Conservation (phyloP, 176 grass and related monocot species). For the Puya raimondii region DNA sequence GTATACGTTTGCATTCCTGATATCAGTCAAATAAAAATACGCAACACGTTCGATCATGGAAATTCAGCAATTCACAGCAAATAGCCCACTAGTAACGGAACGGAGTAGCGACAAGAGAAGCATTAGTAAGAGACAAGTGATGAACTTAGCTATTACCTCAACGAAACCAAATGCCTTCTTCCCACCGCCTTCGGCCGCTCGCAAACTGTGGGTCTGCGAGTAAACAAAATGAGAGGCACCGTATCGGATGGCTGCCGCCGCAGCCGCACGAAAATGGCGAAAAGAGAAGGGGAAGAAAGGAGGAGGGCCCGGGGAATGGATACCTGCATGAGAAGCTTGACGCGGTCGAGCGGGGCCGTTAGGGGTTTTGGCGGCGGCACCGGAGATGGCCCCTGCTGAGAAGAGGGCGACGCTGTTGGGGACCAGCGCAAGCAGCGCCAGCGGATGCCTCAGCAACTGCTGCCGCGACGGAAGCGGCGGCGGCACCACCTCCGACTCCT, state of each 20-base stretch:
- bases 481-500: not conserved
- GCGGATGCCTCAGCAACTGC: slow-evolving; percentile 62
- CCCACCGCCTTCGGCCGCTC: slow-evolving; percentile 35
- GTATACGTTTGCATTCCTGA: not conserved
- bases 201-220: slow-evolving; percentile 63
- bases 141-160: slow-evolving; percentile 27
- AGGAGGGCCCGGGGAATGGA: not conserved
- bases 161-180: slow-evolving; percentile 62
- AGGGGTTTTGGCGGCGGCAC: slow-evolving; percentile 71
- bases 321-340: slow-evolving; percentile 97
- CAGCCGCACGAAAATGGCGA: not conserved
- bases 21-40: too few relatives aligned
- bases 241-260: not conserved
- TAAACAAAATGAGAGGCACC: not conserved
- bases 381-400: slow-evolving; percentile 59
- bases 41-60: too few relatives aligned
- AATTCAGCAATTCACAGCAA: too few relatives aligned
- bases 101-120: too few relatives aligned
- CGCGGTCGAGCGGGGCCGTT: slow-evolving; percentile 89
- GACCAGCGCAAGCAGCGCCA: slow-evolving; percentile 65
- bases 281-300: not conserved
- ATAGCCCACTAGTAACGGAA: too few relatives aligned
- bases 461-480: slow-evolving; percentile 26
- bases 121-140: not conserved
- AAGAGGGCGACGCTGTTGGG: slow-evolving; percentile 79